These are phyloP conservation scores for Erythrophleum ivorense DNA, from an alignment of 331 rosid species.

Conservation along the genomic window DNA sequence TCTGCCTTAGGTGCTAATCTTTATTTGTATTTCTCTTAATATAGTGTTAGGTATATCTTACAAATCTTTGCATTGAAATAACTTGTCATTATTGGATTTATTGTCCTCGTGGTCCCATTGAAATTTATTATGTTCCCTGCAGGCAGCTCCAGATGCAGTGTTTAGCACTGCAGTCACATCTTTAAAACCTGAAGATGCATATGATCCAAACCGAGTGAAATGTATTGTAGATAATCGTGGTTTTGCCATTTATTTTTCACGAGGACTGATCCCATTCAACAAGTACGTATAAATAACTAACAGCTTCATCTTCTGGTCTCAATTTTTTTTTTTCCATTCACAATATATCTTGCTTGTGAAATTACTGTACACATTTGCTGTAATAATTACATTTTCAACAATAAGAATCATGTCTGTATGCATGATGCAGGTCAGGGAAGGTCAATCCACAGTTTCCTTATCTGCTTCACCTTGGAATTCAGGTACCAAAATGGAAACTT, in stretches of 20 bases:
- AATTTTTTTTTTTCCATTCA: constrained; percentile 4
- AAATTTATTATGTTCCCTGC: constrained; percentile 37
- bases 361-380: constrained; percentile 4
- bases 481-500: constrained; percentile 48
- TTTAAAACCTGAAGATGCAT: constrained; percentile 84
- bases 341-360: constrained; percentile 21
- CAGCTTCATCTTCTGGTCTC: background rate
- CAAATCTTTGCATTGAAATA: background rate
- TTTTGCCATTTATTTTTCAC: constrained; percentile 92
- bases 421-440: constrained; percentile 71
- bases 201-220: constrained; percentile 90
- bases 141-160: constrained; percentile 98
- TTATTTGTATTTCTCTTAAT: background rate
- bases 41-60: background rate
- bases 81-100: constrained; percentile 15
- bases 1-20: background rate
- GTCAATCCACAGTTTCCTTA: constrained; percentile 80
- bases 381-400: constrained; percentile 16
- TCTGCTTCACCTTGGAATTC: constrained; percentile 76
- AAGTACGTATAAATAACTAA: constrained; percentile 59
- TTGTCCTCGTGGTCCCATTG: constrained; percentile 33
- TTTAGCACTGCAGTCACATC: constrained; percentile 97
- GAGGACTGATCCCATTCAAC: constrained; percentile 93
- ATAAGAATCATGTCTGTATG: constrained; percentile 26
- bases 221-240: constrained; percentile 80